Percentiles rank a stretch among this genome's conserved stretches.
Evolutionary conservation across 495 filamentous ascomycete genomes (phyloP).

Genomic region (Penicillium ucsense): DNA sequence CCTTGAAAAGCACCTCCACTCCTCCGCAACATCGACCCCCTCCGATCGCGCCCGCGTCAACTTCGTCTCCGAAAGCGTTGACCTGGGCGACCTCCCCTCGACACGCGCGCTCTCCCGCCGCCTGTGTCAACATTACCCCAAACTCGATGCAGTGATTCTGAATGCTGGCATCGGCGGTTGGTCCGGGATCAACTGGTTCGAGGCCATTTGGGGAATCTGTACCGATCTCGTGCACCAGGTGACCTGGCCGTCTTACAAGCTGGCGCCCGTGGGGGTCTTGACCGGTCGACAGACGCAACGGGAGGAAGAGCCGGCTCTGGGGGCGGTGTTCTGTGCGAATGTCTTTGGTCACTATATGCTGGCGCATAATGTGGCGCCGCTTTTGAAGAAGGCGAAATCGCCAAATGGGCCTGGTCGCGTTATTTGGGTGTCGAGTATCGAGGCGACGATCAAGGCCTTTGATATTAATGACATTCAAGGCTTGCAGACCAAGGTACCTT

Average conservation of each 20-base stretch:
- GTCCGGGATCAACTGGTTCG: slow-evolving; percentile 65
- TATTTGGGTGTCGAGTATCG: slow-evolving; percentile 78
- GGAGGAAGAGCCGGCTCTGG: slow-evolving; percentile 48
- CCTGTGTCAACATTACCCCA: slow-evolving; percentile 43
- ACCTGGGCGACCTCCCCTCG: slow-evolving; percentile 46
- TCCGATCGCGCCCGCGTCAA: slow-evolving; percentile 27
- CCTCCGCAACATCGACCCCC: slow-evolving; percentile 10
- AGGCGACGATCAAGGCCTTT: slow-evolving; percentile 50
- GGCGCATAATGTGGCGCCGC: slow-evolving; percentile 62
- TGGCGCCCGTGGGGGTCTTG: slow-evolving; percentile 47
- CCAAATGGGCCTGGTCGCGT: slow-evolving; percentile 47
- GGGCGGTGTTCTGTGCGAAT: slow-evolving; percentile 80
- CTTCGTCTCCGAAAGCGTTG: slow-evolving; percentile 42
- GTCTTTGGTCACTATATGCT: slow-evolving; percentile 94
- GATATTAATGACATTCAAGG: slow-evolving; percentile 67
- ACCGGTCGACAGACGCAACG: slow-evolving; percentile 24
- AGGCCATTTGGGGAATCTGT: slow-evolving; percentile 47
- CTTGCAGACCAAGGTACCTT: slow-evolving; percentile 48
- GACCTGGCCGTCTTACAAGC: slow-evolving; percentile 75
- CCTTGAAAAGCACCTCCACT: slow-evolving; percentile 30
- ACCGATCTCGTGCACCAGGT: slow-evolving; percentile 56
- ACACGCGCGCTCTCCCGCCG: slow-evolving; percentile 41
- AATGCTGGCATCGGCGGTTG: slow-evolving; percentile 90
- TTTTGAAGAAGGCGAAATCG: slow-evolving; percentile 47
- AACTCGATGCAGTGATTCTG: slow-evolving; percentile 70